These are phyloP conservation scores for Lipomyces orientalis DNA, from an alignment of 805 yeast species.

Conservation along the genomic window DNA sequence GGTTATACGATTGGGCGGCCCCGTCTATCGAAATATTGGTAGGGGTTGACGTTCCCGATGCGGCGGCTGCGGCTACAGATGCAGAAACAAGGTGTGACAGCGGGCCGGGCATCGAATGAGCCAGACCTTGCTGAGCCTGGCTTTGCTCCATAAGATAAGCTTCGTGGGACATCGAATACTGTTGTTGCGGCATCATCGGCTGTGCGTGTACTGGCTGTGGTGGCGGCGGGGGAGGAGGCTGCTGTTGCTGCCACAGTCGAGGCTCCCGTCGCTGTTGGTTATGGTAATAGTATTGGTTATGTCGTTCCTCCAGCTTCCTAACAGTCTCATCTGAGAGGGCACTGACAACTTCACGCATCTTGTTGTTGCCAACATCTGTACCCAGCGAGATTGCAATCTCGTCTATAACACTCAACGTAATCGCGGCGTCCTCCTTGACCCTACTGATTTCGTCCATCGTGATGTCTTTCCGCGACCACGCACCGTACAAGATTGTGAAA, in stretches of 20 bases:
- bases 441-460: constrained; percentile 22
- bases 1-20: not conserved
- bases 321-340: constrained; percentile 23
- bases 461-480: constrained; percentile 26
- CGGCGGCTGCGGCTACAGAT: constrained; percentile 9
- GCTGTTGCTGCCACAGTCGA: constrained; percentile 7
- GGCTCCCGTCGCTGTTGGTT: constrained; percentile 14
- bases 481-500: constrained; percentile 32
- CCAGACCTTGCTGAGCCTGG: not conserved
- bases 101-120: not conserved
- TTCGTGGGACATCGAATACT: not conserved
- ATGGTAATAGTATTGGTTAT: constrained; percentile 8
- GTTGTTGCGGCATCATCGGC: constrained; percentile 10
- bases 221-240: not conserved
- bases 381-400: constrained; percentile 24
- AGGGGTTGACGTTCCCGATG: not conserved
- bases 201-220: constrained; percentile 8
- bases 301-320: constrained; percentile 26
- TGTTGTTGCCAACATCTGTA: constrained; percentile 20
- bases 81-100: constrained; percentile 3
- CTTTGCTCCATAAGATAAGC: not conserved
- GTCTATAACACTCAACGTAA: constrained; percentile 24
- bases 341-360: constrained; percentile 22
- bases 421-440: constrained; percentile 25
- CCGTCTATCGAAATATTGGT: not conserved